Evolutionary conservation across 441 rosid genomes (phyloP).

Genomic region (Euphorbia corollata): DNA sequence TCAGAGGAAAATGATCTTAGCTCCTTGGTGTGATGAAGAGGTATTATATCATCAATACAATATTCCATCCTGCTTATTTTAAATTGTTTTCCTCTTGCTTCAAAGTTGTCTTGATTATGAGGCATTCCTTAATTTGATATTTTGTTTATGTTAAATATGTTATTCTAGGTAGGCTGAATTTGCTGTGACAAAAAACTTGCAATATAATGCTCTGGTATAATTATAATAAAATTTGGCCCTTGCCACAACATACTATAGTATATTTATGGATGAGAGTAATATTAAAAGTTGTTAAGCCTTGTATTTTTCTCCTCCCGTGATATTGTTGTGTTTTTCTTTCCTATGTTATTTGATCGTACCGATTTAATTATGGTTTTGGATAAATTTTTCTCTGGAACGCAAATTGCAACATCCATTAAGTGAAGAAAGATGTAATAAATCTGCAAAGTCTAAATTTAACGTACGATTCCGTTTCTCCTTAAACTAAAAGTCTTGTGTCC

Average conservation of each 20-base stretch:
- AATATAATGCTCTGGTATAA: not conserved
- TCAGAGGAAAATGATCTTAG: conserved; percentile 79
- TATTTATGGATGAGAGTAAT: not conserved
- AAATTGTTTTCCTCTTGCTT: not conserved
- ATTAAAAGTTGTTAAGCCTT: not conserved
- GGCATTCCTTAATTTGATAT: not conserved
- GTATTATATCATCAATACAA: conserved; percentile 25
- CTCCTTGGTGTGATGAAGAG: conserved; percentile 98
- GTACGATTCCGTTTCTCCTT: not conserved
- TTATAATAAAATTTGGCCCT: not conserved
- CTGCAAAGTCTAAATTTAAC: too few species aligned
- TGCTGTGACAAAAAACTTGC: not conserved
- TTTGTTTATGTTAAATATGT: not conserved
- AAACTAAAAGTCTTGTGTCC: not conserved
- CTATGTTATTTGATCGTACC: not conserved
- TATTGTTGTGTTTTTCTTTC: not conserved
- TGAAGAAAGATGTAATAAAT: too few species aligned
- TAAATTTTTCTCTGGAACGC: not conserved
- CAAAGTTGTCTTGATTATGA: conserved; percentile 2
- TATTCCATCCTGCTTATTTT: not conserved
- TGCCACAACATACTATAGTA: too few species aligned
- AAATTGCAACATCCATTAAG: not conserved
- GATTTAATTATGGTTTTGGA: not conserved
- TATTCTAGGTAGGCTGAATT: not conserved
- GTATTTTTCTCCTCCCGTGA: not conserved